A percentile compares a stretch with the other conserved stretches of the same genome.
Evolutionary conservation across 23 red algal species (phyloP).

Genomic region (Gracilaria gracilis): DNA sequence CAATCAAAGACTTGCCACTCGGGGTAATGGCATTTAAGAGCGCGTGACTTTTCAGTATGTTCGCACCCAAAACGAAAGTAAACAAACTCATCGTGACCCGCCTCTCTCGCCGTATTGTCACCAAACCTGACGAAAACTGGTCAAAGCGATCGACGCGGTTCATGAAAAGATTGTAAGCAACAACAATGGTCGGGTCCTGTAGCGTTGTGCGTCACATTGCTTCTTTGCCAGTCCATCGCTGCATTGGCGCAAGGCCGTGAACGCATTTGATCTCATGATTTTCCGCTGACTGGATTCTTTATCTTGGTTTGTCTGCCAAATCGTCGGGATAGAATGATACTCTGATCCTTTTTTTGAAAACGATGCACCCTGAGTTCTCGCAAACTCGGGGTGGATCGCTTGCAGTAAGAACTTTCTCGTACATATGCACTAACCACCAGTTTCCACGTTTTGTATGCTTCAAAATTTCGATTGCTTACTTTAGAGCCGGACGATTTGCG

Average conservation of each 20-base stretch:
- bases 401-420: too few species aligned
- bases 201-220: not conserved
- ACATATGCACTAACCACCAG: too few species aligned
- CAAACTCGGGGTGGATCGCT: not conserved
- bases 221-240: not conserved
- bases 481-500: not conserved
- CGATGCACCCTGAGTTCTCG: not conserved
- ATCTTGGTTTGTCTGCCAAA: not conserved
- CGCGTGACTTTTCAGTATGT: slow-evolving; percentile 1
- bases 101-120: not conserved
- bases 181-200: not conserved
- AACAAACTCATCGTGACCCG: slow-evolving; percentile 20
- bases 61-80: slow-evolving; percentile 7
- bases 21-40: not conserved
- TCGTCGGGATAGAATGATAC: not conserved
- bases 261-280: not conserved
- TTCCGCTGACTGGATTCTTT: not conserved
- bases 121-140: not conserved
- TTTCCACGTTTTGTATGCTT: too few species aligned
- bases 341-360: not conserved
- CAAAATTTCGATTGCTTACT: not conserved
- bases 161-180: slow-evolving; percentile 7
- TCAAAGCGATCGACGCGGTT: slow-evolving; percentile 26
- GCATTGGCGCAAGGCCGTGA: not conserved
- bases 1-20: not conserved